phyloP scores from a whole-genome alignment of 805 yeast genomes.

The Suhomyces kilbournensis region DNA sequence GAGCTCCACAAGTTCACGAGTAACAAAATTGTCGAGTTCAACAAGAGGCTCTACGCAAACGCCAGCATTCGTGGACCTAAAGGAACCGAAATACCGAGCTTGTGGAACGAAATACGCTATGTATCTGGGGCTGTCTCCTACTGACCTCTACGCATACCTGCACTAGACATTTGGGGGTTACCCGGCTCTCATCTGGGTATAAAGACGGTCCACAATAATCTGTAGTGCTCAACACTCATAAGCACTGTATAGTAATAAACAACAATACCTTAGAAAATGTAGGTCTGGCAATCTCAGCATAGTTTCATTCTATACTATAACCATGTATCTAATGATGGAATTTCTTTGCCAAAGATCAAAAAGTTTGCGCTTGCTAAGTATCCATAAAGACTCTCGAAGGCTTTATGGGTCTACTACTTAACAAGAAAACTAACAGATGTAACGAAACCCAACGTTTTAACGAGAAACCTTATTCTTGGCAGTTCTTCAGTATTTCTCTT shows the following conservation, averaged over 20 bases:
- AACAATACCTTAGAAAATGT: neutral
- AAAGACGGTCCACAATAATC: neutral
- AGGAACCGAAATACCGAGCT: conserved; percentile 31
- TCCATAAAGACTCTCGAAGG: conserved; percentile 12
- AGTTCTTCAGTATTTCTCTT: too few relatives aligned
- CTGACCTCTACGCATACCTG: neutral
- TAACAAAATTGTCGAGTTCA: conserved; percentile 7
- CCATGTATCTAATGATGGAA: conserved; percentile 45
- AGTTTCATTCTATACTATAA: conserved; percentile 39
- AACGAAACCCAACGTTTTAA: neutral
- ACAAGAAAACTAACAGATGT: conserved; percentile 18
- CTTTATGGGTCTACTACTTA: conserved; percentile 17
- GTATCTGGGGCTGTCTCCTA: neutral
- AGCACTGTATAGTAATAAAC: neutral
- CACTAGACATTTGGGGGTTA: neutral
- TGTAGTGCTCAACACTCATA: neutral
- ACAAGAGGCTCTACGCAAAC: conserved; percentile 7
- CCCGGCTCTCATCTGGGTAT: neutral
- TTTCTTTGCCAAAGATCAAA: conserved; percentile 37
- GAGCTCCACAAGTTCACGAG: conserved; percentile 18
- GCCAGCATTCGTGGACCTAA: conserved; percentile 20
- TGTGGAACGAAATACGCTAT: conserved; percentile 32
- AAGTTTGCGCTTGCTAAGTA: conserved; percentile 25
- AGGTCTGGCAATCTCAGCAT: conserved; percentile 42
- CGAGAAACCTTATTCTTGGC: too few relatives aligned